These are phyloP conservation scores for Clitopilus passeckerianus DNA, from an alignment of 768 basidiomycete genomes.

Conservation along the genomic window DNA sequence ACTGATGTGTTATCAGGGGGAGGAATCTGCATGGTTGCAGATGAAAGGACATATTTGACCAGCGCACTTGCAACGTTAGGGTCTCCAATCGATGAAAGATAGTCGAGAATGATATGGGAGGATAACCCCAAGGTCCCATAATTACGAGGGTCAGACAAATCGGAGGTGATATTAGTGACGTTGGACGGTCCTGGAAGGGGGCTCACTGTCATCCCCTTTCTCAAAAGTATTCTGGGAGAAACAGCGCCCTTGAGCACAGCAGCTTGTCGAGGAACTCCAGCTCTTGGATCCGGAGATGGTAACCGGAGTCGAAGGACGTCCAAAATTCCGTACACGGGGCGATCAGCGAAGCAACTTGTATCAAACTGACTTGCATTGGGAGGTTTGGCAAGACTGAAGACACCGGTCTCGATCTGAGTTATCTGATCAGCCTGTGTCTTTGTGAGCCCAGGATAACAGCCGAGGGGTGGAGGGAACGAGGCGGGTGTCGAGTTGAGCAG, in stretches of 20 bases:
- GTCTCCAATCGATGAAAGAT: conserved; percentile 46
- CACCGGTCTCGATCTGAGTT: conserved; percentile 41
- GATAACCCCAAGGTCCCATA: conserved; percentile 52
- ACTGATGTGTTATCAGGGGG: conserved; percentile 36
- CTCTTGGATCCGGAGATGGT: conserved; percentile 45
- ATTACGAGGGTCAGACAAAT: conserved; percentile 39
- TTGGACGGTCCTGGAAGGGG: conserved; percentile 34
- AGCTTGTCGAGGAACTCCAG: conserved; percentile 43
- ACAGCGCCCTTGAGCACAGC: conserved; percentile 40
- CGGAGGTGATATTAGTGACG: conserved; percentile 19
- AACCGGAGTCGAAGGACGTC: conserved; percentile 53
- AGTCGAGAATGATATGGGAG: conserved; percentile 55
- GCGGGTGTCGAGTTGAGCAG: conserved; percentile 36
- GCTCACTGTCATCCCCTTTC: conserved; percentile 46
- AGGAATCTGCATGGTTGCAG: conserved; percentile 21
- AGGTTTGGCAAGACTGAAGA: conserved; percentile 42
- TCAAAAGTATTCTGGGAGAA: conserved; percentile 44
- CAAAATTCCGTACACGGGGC: conserved; percentile 61
- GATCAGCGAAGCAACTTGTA: conserved; percentile 45
- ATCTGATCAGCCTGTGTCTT: conserved; percentile 33
- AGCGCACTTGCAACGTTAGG: conserved; percentile 40
- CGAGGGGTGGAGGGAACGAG: conserved; percentile 54
- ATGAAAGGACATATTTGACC: conserved; percentile 40
- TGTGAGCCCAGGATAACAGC: conserved; percentile 54
- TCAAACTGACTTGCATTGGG: conserved; percentile 33